Percentiles rank a stretch among this genome's conserved stretches.
These are phyloP conservation scores for Meyerozyma carpophila DNA, from an alignment of 1,139 yeast genomes.

Conservation along the genomic window DNA sequence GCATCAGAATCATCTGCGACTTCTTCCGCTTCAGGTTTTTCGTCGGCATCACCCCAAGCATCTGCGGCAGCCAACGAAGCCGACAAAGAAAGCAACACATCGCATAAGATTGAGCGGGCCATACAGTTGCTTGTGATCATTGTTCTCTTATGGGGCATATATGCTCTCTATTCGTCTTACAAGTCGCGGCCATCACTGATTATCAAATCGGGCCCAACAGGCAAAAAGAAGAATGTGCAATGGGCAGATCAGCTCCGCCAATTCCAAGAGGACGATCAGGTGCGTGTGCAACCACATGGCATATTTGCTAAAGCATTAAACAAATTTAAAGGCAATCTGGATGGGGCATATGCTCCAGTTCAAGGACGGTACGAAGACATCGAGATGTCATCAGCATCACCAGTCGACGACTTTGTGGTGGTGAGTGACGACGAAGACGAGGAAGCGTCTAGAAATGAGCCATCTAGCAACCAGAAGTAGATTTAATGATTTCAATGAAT, in stretches of 20 bases:
- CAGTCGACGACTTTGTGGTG: conserved; percentile 29
- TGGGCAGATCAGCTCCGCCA: conserved; percentile 51
- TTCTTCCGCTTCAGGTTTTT: not conserved
- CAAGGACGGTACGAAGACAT: conserved; percentile 25
- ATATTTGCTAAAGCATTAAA: conserved; percentile 36
- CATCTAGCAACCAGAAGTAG: not conserved
- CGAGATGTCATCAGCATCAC: conserved; percentile 20
- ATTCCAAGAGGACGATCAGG: conserved; percentile 29
- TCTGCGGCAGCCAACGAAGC: not conserved
- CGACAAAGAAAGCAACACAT: not conserved
- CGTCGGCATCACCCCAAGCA: not conserved
- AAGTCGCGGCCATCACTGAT: conserved; percentile 40
- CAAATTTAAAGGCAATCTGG: conserved; percentile 30
- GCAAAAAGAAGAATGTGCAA: conserved; percentile 49
- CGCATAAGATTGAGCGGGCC: conserved; percentile 24
- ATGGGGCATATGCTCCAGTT: conserved; percentile 21
- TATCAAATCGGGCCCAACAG: conserved; percentile 31
- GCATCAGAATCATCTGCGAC: not conserved
- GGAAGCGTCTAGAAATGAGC: not conserved
- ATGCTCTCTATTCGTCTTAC: conserved; percentile 33
- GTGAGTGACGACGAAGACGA: conserved; percentile 43
- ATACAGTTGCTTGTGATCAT: conserved; percentile 39
- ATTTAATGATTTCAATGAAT: not conserved
- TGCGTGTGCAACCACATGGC: conserved; percentile 17
- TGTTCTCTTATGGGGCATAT: conserved; percentile 40